A percentile compares a stretch with the other conserved stretches of the same genome.
phyloP scores from a whole-genome alignment of 2,329 filamentous ascomycete genomes.

The Verticillium tricorpus region DNA sequence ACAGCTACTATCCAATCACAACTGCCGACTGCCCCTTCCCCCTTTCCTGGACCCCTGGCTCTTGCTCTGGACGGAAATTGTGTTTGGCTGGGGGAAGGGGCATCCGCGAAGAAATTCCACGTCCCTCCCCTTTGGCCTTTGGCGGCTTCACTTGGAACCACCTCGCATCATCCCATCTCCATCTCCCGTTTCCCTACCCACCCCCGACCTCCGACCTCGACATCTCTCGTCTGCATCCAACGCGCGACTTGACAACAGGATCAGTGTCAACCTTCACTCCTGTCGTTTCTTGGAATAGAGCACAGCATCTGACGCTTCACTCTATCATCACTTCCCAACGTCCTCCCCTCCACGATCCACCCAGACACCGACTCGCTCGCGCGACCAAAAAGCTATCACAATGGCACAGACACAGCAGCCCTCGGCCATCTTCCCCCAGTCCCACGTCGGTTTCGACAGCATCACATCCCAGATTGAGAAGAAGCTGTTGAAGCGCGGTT shows the following conservation, averaged over 20 bases:
- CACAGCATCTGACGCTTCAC: conserved; percentile 17
- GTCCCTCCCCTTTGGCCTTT: conserved; percentile 8
- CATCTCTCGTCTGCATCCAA: conserved; percentile 4
- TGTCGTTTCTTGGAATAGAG: conserved; percentile 8
- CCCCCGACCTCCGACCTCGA: conserved; percentile 9
- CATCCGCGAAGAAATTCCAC: conserved; percentile 7
- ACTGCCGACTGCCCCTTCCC: conserved; percentile 25
- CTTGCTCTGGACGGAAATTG: conserved; percentile 42
- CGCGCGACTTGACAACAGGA: neutral
- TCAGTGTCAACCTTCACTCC: neutral
- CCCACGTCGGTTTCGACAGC: conserved; percentile 99
- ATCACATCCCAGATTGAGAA: conserved; percentile 99
- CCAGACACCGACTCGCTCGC: conserved; percentile 19
- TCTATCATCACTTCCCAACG: conserved; percentile 22
- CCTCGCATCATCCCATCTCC: conserved; percentile 7
- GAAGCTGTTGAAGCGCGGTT: conserved; percentile 98
- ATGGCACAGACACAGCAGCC: conserved; percentile 58
- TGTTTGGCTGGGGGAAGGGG: conserved; percentile 33
- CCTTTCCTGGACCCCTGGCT: conserved; percentile 34
- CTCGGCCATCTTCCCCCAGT: conserved; percentile 79
- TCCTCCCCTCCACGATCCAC: conserved; percentile 22
- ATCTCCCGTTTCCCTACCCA: neutral
- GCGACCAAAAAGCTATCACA: conserved; percentile 26
- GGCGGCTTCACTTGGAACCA: conserved; percentile 10
- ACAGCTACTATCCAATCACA: conserved; percentile 13